A percentile compares a stretch with the other conserved stretches of the same genome.
These are phyloP conservation scores for Gossypium aridum DNA, from an alignment of 441 rosid species.

Conservation along the genomic window DNA sequence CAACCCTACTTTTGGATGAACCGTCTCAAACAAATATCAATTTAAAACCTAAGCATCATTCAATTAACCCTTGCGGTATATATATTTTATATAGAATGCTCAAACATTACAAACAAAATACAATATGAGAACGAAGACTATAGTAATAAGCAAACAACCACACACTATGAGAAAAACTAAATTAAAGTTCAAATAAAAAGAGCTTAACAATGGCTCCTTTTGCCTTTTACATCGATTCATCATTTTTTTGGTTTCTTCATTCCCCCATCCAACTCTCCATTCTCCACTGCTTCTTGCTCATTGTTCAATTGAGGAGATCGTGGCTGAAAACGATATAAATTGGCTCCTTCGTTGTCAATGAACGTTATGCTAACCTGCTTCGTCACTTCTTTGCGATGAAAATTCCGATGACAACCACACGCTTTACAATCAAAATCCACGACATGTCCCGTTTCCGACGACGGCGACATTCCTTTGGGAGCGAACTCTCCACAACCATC, in stretches of 20 bases:
- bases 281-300: not conserved
- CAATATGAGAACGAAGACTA: not conserved
- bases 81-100: no score
- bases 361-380: not conserved
- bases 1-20: no score
- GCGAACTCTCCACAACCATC: conserved; percentile 4
- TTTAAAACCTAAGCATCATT: no score
- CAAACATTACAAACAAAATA: not conserved
- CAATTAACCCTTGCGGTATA: no score
- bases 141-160: not conserved
- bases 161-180: not conserved
- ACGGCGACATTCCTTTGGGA: not conserved
- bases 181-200: not conserved
- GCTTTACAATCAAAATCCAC: not conserved
- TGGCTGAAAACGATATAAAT: not conserved
- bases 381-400: not conserved
- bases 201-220: not conserved
- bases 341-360: not conserved
- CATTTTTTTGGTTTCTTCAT: not conserved
- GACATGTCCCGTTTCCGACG: not conserved
- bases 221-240: not conserved
- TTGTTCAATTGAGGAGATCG: not conserved
- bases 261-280: not conserved
- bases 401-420: conserved; percentile 6
- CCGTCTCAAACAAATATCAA: no score